Conservation (phyloP, 768 basidiomycete genomes). For the Coprinopsis sp. region DNA sequence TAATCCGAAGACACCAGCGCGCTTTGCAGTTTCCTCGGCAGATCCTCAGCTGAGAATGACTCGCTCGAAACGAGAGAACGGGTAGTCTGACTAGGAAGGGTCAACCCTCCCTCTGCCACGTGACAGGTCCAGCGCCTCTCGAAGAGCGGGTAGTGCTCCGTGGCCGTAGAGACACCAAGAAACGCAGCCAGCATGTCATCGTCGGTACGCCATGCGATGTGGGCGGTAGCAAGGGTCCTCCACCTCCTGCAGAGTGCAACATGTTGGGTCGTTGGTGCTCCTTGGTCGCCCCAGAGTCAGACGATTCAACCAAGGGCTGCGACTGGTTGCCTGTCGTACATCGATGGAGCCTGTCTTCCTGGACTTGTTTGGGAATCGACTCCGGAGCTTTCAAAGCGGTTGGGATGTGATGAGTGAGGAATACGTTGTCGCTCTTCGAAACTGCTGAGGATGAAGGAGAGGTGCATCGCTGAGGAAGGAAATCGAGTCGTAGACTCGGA, state of each 20-base stretch:
- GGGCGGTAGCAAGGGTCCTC: slow-evolving; percentile 9
- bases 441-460: too few species aligned
- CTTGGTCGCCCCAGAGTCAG: slow-evolving; percentile 15
- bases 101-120: slow-evolving; percentile 40
- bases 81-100: slow-evolving; percentile 34
- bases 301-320: slow-evolving; percentile 17
- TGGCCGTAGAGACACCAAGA: slow-evolving; percentile 12
- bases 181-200: slow-evolving; percentile 31
- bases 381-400: slow-evolving; percentile 79
- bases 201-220: slow-evolving; percentile 31
- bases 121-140: too few species aligned
- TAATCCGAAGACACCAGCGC: slow-evolving; percentile 34
- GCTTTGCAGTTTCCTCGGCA: slow-evolving; percentile 52
- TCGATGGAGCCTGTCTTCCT: slow-evolving; percentile 60
- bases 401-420: slow-evolving; percentile 78
- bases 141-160: too few species aligned
- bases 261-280: slow-evolving; percentile 27
- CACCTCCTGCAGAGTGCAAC: slow-evolving; percentile 30
- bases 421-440: slow-evolving; percentile 71
- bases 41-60: slow-evolving; percentile 52
- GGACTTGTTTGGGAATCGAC: slow-evolving; percentile 68
- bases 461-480: slow-evolving; percentile 11
- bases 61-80: slow-evolving; percentile 13
- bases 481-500: not conserved
- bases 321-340: slow-evolving; percentile 38